Base-by-base conservation (phyloP, 1,139 yeast genomes). In the Petasospora fabianii region DNA sequence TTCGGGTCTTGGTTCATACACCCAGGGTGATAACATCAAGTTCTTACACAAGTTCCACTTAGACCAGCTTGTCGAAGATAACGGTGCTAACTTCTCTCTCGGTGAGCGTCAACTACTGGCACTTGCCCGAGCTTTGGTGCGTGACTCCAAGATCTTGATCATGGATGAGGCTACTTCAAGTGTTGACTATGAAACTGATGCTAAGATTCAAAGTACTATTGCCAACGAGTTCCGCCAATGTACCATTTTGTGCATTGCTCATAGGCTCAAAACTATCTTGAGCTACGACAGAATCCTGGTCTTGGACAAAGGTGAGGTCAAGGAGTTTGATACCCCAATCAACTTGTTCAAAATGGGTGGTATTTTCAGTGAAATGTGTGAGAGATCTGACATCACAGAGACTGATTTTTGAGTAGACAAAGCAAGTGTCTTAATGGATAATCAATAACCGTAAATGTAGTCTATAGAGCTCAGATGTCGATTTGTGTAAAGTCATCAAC, bases 81-180 rank as follows among this genome's bases (percentile, higher is more conserved):
- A 78, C 12, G 87, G 87, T 14, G 50, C 67, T 24, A 80, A 80
- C 53, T 78, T 75, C 53, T 77, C 84, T 13, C 67, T 79, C 20
- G 87, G 87, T 19, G 85, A 80, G 54, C 69, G 80, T 32, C 87
- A 81, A 56, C 64, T 80, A 44, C 62, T 80, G 39, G 77, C 85
- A 3, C 69, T 81, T 43, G 84, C 86, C 1, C 67, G 86, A 41
- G 84, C 87, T 0, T 61, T 81, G 48, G 80, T 79, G 8, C 66
- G 81, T 41, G 68, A 71, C 33, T 64, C 81, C 13, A 73, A 70
- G 56, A 73, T 80, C 38, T 62, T 81, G 46, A 74, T 80, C 37
- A 60, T 81, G 41, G 87, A 80, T 54, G 87, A 81, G 55, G 86
- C 87, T 18, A 80, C 87, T 0, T 79, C 86, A 0, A 73, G 79